Evolutionary conservation across 495 filamentous ascomycete genomes (phyloP).

Genomic region (Lasiosphaeria ovina): DNA sequence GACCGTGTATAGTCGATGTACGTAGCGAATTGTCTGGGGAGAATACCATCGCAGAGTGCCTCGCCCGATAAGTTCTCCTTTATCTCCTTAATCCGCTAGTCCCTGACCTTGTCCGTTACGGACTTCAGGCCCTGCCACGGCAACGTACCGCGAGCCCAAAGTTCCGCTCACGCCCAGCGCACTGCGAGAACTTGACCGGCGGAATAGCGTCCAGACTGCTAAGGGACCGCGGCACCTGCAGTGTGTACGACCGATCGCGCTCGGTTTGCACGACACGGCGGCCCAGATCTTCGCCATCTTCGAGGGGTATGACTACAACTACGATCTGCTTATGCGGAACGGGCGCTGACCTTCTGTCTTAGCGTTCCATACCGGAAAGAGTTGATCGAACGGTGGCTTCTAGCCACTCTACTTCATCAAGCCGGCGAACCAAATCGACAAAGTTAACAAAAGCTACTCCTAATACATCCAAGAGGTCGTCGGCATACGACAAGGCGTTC

Average conservation of each 20-base stretch:
- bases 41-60: conserved; percentile 21
- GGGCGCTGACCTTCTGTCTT: conserved; percentile 4
- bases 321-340: conserved; percentile 1
- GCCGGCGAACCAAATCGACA: conserved; percentile 10
- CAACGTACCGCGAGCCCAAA: conserved; percentile 33
- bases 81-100: conserved; percentile 20
- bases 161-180: conserved; percentile 29
- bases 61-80: conserved; percentile 26
- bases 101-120: conserved; percentile 18
- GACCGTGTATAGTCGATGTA: conserved; percentile 27
- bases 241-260: conserved; percentile 12
- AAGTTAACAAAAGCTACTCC: conserved; percentile 1
- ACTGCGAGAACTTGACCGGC: conserved; percentile 37
- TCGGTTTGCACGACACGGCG: conserved; percentile 20
- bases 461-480: conserved; percentile 1
- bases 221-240: conserved; percentile 9
- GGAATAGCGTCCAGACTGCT: conserved; percentile 19
- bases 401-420: conserved; percentile 6
- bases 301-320: conserved; percentile 15
- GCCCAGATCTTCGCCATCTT: conserved; percentile 23
- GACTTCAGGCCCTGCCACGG: conserved; percentile 37
- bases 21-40: conserved; percentile 25
- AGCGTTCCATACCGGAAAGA: conserved; percentile 13
- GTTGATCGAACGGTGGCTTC: conserved; percentile 2
- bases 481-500: conserved; percentile 32